A percentile compares a stretch with the other conserved stretches of the same genome.
Evolutionary conservation across 306 rosid species (phyloP).

Genomic region (Prunus mume): DNA sequence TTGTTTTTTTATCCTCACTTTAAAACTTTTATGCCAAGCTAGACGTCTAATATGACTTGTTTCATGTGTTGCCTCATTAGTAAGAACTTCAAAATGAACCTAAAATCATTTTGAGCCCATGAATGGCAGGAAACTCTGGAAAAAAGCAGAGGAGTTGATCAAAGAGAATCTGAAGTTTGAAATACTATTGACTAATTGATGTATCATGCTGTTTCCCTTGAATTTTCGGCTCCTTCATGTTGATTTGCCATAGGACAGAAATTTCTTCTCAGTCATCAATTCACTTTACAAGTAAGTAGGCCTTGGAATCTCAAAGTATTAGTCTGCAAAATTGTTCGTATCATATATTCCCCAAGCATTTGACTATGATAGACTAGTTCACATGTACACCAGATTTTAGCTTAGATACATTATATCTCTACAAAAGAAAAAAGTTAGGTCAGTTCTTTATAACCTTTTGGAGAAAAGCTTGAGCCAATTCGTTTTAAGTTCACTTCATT

Average conservation of each 20-base stretch:
- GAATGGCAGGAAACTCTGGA: conserved; percentile 44
- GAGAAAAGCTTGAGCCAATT: no score
- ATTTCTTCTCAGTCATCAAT: conserved; percentile 13
- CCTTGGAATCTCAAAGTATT: background rate
- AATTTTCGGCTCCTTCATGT: conserved; percentile 10
- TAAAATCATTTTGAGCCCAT: conserved; percentile 8
- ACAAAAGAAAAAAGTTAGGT: no score
- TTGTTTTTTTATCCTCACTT: background rate
- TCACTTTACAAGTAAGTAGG: conserved; percentile 37
- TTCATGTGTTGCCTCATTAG: conserved; percentile 15
- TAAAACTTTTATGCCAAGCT: background rate
- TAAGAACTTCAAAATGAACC: background rate
- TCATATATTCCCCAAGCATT: background rate
- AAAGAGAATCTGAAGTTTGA: conserved; percentile 25
- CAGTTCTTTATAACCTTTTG: no score
- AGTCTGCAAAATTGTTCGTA: background rate
- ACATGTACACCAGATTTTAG: background rate
- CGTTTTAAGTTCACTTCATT: no score
- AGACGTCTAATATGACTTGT: background rate
- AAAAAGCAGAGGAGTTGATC: conserved; percentile 27
- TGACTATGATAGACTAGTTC: background rate
- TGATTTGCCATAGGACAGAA: conserved; percentile 9
- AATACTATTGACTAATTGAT: conserved; percentile 1
- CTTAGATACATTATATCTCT: background rate
- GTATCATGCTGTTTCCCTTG: conserved; percentile 13